These are phyloP conservation scores for Aspergillus conjunctus DNA, from an alignment of 495 filamentous ascomycete species.

Conservation along the genomic window DNA sequence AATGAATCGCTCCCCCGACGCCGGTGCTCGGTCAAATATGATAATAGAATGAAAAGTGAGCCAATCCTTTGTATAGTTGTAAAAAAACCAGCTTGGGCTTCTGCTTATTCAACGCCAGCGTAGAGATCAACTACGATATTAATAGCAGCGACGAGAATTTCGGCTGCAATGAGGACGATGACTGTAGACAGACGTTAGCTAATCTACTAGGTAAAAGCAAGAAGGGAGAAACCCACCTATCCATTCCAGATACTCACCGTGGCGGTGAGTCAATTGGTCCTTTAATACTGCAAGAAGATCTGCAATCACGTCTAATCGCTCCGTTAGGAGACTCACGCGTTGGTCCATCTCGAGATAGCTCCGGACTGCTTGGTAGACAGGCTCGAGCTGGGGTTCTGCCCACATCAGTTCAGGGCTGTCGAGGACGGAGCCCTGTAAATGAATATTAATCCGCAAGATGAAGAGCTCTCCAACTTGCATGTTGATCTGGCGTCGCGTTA, in stretches of 20 bases:
- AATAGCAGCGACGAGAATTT: slow-evolving; percentile 90
- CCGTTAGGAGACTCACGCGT: slow-evolving; percentile 84
- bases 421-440: slow-evolving; percentile 95
- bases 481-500: slow-evolving; percentile 85
- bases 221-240: slow-evolving; percentile 63
- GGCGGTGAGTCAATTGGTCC: slow-evolving; percentile 94
- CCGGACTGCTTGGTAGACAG: slow-evolving; percentile 90
- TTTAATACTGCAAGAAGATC: slow-evolving; percentile 93
- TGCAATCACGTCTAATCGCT: slow-evolving; percentile 88
- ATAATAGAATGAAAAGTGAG: background rate
- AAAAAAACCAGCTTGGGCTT: background rate
- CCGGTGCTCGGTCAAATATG: background rate
- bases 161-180: slow-evolving; percentile 92
- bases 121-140: slow-evolving; percentile 96
- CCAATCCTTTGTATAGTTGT: background rate
- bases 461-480: slow-evolving; percentile 99
- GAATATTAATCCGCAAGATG: slow-evolving; percentile 95
- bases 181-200: slow-evolving; percentile 50
- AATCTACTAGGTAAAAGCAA: slow-evolving; percentile 10
- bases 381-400: slow-evolving; percentile 95
- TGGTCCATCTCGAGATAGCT: slow-evolving; percentile 98
- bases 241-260: slow-evolving; percentile 95
- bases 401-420: slow-evolving; percentile 98
- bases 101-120: slow-evolving; percentile 70
- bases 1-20: background rate